Conservation (phyloP, 192 early-diverging fungal species). For the Coemansia sp. region DNA sequence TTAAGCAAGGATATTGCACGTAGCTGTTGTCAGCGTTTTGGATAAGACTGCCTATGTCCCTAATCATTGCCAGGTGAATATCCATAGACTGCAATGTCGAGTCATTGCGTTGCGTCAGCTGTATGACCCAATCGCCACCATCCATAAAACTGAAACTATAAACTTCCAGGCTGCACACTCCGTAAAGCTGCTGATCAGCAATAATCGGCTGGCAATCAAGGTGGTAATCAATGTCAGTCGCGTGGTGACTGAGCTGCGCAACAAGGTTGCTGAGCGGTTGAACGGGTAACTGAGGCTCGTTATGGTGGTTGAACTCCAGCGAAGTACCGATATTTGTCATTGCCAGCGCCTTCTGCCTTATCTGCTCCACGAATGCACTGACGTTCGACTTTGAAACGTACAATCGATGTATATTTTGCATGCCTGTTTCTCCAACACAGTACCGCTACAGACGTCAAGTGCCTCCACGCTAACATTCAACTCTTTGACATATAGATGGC, state of each 20-base stretch:
- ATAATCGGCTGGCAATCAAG: background rate
- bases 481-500: too few species aligned
- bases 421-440: too few species aligned
- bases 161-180: background rate
- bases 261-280: background rate
- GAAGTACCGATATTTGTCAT: background rate
- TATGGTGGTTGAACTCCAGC: background rate
- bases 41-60: too few species aligned
- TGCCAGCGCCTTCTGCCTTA: background rate
- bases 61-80: too few species aligned
- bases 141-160: too few species aligned
- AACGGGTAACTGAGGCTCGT: background rate
- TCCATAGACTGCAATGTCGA: too few species aligned
- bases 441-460: background rate
- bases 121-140: background rate
- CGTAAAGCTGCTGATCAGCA: background rate
- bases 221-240: background rate
- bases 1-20: too few species aligned
- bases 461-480: too few species aligned
- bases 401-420: too few species aligned
- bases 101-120: too few species aligned
- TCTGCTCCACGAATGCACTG: background rate
- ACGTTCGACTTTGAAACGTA: background rate
- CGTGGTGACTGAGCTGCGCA: background rate
- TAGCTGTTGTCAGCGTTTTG: too few species aligned